These are phyloP conservation scores for Sphagnum tenellum DNA, from an alignment of 225 moss, liverwort and hornwort genomes.

Conservation along the genomic window DNA sequence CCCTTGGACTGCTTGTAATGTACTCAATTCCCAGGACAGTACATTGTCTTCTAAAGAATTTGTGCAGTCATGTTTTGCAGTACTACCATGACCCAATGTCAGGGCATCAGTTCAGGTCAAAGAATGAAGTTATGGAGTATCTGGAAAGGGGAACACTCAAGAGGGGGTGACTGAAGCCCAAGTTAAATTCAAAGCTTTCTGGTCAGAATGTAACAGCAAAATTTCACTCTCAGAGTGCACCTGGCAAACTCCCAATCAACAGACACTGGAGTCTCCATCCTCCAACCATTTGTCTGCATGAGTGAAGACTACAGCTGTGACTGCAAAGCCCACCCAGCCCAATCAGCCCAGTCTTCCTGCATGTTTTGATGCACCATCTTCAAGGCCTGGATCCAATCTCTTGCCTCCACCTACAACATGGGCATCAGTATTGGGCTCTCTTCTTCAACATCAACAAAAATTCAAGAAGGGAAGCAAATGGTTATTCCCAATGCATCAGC, in stretches of 20 bases:
- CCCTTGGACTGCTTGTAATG: too few species aligned
- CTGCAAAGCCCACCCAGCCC: slow-evolving; percentile 1
- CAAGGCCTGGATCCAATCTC: slow-evolving; percentile 6
- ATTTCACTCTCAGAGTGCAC: background rate
- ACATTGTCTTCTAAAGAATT: too few species aligned
- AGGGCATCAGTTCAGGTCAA: slow-evolving; percentile 21
- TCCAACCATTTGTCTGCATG: background rate
- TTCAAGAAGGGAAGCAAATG: slow-evolving; percentile 8
- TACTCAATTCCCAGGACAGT: too few species aligned
- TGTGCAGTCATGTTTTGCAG: slow-evolving; percentile 6
- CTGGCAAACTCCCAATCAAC: background rate
- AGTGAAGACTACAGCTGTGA: slow-evolving; percentile 9
- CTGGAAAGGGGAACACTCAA: slow-evolving; percentile 7
- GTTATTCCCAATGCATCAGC: slow-evolving; percentile 1
- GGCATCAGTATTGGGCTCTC: slow-evolving; percentile 13
- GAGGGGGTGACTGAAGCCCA: slow-evolving; percentile 4
- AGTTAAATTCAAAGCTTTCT: slow-evolving; percentile 1
- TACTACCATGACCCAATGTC: slow-evolving; percentile 23
- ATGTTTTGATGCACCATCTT: background rate
- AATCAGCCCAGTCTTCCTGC: too few species aligned
- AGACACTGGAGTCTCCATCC: slow-evolving; percentile 3
- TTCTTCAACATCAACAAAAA: slow-evolving; percentile 22
- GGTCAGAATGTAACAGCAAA: slow-evolving; percentile 10
- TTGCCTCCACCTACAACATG: background rate
- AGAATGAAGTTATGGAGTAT: slow-evolving; percentile 20